Base-by-base conservation (phyloP, 129 eudicot genomes). In the carrot (Daucus carota) region DNA sequence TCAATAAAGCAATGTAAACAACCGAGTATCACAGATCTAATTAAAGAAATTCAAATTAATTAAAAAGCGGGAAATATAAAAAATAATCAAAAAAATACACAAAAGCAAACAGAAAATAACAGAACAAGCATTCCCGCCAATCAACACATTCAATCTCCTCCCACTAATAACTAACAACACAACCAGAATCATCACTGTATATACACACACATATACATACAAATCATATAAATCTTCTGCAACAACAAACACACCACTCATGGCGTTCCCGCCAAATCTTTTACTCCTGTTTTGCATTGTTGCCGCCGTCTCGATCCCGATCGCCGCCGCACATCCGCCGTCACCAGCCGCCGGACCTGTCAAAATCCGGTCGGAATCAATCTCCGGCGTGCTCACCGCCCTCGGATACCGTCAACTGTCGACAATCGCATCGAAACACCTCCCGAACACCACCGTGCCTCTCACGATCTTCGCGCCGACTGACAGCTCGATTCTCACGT, bases 381-480 rank as follows among this genome's bases (percentile, higher is more conserved):
- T 42, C 36, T 73, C 90, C 83, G 59, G 78, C 71, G 80, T 89
- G 73, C 93, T 92, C 83, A 65, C 89, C 77, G 20, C 86, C 15
- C 91, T 89, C 72, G 88, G 91, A 73, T 87, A 82, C 84, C 80
- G 85, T 22, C 73, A 81, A 57, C 82, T 86, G 60, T 83, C 93
- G 70, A 44, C 81, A 33, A 75, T 81, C 79, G 85, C 89, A 54
- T 68, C 83, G 50, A 7, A 77, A 78, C 50, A 80, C 44, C 76
- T 79, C 77, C 34, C 78, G 78, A 70, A 80, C 81, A 29, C 90
- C 82, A 32, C 78, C 38, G 28, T 78, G 20, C 77, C 82, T 0
- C 59, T 83, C 87, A 92, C 97, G 48, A 83, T 92, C 47, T 92
- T 92, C 82, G 82, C 97, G 17, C 91, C 97, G 54, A 52, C 89